A percentile compares a stretch with the other conserved stretches of the same genome.
phyloP scores from a whole-genome alignment of 352 stramenopile species.

The Phytophthora hibernalis region DNA sequence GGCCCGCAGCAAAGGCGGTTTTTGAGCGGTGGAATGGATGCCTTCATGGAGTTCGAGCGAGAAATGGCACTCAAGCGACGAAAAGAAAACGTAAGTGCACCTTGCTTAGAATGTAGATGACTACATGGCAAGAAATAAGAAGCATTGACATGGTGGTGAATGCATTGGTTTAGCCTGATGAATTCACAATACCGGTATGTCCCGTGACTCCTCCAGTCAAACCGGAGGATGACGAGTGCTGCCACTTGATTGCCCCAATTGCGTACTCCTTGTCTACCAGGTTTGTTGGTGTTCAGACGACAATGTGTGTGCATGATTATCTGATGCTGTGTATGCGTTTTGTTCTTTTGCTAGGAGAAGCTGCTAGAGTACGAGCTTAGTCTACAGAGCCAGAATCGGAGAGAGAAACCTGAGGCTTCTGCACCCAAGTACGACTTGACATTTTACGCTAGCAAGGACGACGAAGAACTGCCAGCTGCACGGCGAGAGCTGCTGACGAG shows the following conservation, averaged over 20 bases:
- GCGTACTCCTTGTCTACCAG: slow-evolving; percentile 87
- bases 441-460: slow-evolving; percentile 52
- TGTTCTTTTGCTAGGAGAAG: slow-evolving; percentile 61
- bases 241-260: slow-evolving; percentile 87
- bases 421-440: slow-evolving; percentile 56
- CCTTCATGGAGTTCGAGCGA: slow-evolving; percentile 88
- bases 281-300: slow-evolving; percentile 38
- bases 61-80: slow-evolving; percentile 78
- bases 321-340: not conserved
- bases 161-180: slow-evolving; percentile 23
- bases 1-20: slow-evolving; percentile 30
- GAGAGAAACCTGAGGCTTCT: slow-evolving; percentile 36
- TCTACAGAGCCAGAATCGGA: slow-evolving; percentile 37
- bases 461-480: slow-evolving; percentile 28
- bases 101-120: not conserved
- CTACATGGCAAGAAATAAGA: not conserved
- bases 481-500: slow-evolving; percentile 44
- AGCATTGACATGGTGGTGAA: slow-evolving; percentile 2
- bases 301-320: not conserved
- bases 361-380: slow-evolving; percentile 86
- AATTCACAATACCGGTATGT: slow-evolving; percentile 24
- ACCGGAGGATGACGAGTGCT: slow-evolving; percentile 85
- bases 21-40: slow-evolving; percentile 66
- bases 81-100: slow-evolving; percentile 45
- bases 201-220: slow-evolving; percentile 64